Percentiles rank a stretch among this genome's conserved stretches.
Evolutionary conservation across 1,284 basidiomycete genomes (phyloP).

Genomic region (Takashimella koratensis): DNA sequence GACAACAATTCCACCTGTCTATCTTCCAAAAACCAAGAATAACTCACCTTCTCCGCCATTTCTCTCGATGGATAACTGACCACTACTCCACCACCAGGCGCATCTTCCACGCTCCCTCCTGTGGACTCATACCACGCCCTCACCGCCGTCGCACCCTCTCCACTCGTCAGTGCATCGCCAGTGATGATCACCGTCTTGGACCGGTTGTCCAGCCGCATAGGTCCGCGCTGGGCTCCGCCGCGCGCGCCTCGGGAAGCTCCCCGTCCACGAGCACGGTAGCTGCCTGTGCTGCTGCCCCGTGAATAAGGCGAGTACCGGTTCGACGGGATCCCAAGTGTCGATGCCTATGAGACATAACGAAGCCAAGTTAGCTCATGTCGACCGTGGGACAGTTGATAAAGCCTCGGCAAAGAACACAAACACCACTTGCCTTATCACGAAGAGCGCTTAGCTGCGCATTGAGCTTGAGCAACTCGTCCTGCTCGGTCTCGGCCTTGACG

Average conservation of each 20-base stretch:
- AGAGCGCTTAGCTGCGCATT: slow-evolving; percentile 38
- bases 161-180: slow-evolving; percentile 53
- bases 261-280: slow-evolving; percentile 57
- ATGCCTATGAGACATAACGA: slow-evolving; percentile 27
- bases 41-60: slow-evolving; percentile 45
- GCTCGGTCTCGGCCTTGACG: slow-evolving; percentile 53
- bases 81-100: slow-evolving; percentile 19
- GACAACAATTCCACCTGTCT: too few species aligned
- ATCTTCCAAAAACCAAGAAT: too few species aligned
- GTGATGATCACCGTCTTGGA: slow-evolving; percentile 75
- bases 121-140: slow-evolving; percentile 78
- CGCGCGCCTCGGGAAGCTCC: slow-evolving; percentile 60
- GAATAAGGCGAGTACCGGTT: slow-evolving; percentile 56
- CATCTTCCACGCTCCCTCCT: slow-evolving; percentile 25
- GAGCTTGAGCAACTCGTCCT: slow-evolving; percentile 39
- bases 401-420: background rate
- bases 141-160: slow-evolving; percentile 56
- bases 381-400: background rate
- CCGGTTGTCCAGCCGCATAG: slow-evolving; percentile 85
- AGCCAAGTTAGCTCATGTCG: slow-evolving; percentile 1
- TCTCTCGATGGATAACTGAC: slow-evolving; percentile 42
- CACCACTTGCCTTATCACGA: slow-evolving; percentile 56
- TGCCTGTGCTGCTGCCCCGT: slow-evolving; percentile 63
- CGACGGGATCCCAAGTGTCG: slow-evolving; percentile 39
- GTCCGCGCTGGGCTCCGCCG: slow-evolving; percentile 54